phyloP scores from a whole-genome alignment of 495 filamentous ascomycete species.

The Aspergillus indologenus region DNA sequence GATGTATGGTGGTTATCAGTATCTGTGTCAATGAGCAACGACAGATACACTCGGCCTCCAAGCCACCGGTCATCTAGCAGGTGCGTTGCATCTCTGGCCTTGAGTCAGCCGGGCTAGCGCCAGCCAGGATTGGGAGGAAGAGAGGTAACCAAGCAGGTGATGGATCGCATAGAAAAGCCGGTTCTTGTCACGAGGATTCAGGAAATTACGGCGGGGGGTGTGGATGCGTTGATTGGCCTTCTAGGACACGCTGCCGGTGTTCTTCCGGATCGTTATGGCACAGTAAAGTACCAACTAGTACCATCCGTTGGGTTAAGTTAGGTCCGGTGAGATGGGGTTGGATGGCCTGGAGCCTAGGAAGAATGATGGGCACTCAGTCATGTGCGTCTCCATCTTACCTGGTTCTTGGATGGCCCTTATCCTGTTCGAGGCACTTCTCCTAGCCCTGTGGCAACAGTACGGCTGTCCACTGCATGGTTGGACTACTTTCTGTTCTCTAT shows the following conservation, averaged over 20 bases:
- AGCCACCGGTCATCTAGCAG: background rate
- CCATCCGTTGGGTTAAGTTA: background rate
- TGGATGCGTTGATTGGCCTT: constrained; percentile 12
- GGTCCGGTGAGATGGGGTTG: background rate
- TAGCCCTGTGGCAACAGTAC: constrained; percentile 9
- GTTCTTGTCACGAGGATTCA: constrained; percentile 8
- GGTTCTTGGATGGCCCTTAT: background rate
- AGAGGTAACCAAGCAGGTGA: background rate
- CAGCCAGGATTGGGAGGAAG: background rate
- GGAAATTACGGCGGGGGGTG: constrained; percentile 15
- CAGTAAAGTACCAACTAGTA: background rate
- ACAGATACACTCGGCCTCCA: background rate
- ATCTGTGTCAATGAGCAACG: background rate
- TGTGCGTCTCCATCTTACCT: constrained; percentile 1
- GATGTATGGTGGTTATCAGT: background rate
- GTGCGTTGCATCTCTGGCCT: constrained; percentile 3
- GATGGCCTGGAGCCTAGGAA: background rate
- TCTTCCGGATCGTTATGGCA: background rate
- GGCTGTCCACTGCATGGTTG: background rate
- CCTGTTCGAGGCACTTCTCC: constrained; percentile 3
- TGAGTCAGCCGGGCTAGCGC: background rate
- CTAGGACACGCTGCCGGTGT: background rate
- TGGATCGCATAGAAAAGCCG: background rate
- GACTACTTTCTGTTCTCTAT: background rate
- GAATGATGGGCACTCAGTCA: background rate